These are phyloP conservation scores for Camelina neglecta DNA, from an alignment of 345 rosid genomes.

Conservation along the genomic window DNA sequence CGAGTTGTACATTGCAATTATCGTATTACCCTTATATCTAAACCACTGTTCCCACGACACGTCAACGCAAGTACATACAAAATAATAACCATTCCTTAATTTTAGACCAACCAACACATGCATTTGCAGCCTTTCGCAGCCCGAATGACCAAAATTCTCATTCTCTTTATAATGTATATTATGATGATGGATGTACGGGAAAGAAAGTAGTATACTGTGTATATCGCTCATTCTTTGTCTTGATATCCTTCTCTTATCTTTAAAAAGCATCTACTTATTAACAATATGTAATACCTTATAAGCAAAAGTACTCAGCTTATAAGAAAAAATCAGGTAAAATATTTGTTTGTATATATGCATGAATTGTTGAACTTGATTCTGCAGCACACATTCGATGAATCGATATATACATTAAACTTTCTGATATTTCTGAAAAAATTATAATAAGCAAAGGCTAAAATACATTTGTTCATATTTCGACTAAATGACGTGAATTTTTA, in stretches of 20 bases:
- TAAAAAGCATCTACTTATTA: too few species aligned
- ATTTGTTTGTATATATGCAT: constrained; percentile 5
- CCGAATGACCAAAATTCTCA: constrained; percentile 17
- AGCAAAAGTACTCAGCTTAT: too few species aligned
- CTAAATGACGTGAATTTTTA: background rate
- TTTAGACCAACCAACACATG: constrained; percentile 5
- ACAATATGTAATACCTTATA: too few species aligned
- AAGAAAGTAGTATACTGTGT: background rate
- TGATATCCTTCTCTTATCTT: too few species aligned
- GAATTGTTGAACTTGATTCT: constrained; percentile 14
- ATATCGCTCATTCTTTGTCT: too few species aligned
- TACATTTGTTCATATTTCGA: background rate
- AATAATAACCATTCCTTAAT: background rate
- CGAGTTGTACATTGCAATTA: too few species aligned
- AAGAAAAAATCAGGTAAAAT: background rate
- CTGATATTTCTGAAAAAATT: background rate
- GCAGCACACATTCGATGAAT: constrained; percentile 1
- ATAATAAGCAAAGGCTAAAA: background rate
- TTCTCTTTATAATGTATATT: constrained; percentile 5
- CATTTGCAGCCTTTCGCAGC: constrained; percentile 38
- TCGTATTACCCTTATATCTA: background rate
- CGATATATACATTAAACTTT: constrained; percentile 4
- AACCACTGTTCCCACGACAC: constrained; percentile 19
- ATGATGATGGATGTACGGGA: constrained; percentile 6
- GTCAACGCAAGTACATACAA: background rate